Percentiles rank a stretch among this genome's conserved stretches.
Conservation (phyloP, 345 rosid genomes). For the Firmiana major region DNA sequence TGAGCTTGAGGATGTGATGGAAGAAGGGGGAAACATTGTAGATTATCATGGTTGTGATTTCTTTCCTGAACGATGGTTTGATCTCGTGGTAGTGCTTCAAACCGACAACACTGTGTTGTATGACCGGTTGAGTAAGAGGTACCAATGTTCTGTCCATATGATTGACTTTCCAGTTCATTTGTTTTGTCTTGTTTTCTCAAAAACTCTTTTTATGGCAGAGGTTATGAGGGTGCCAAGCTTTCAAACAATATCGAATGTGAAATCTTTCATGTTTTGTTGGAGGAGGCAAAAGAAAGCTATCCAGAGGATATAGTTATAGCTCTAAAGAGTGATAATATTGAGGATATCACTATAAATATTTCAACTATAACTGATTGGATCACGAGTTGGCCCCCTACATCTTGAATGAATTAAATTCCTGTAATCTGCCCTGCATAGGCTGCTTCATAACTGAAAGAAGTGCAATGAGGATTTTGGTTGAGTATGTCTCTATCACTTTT, state of each 20-base stretch:
- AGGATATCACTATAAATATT: slow-evolving; percentile 62
- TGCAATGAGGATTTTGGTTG: neutral
- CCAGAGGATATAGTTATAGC: slow-evolving; percentile 48
- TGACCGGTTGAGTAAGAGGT: slow-evolving; percentile 82
- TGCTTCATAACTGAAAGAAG: neutral
- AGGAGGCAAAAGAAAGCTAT: slow-evolving; percentile 83
- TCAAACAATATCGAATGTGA: slow-evolving; percentile 82
- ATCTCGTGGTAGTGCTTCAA: slow-evolving; percentile 75
- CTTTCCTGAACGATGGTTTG: slow-evolving; percentile 86
- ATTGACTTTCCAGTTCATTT: neutral
- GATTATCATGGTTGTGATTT: slow-evolving; percentile 93
- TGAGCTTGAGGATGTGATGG: slow-evolving; percentile 86
- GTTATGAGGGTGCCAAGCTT: slow-evolving; percentile 62
- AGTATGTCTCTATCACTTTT: neutral
- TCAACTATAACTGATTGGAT: slow-evolving; percentile 56
- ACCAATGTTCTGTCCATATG: neutral
- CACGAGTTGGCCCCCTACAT: slow-evolving; percentile 42
- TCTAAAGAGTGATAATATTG: slow-evolving; percentile 54
- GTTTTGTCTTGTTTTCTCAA: neutral
- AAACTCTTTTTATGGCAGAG: slow-evolving; percentile 37
- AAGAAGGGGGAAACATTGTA: slow-evolving; percentile 74
- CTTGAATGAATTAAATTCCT: neutral
- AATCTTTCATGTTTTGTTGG: slow-evolving; percentile 64
- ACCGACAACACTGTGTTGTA: slow-evolving; percentile 66
- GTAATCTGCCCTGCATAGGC: neutral